Conservation (phyloP, 805 yeast species). For the Suhomyces faveliae region DNA sequence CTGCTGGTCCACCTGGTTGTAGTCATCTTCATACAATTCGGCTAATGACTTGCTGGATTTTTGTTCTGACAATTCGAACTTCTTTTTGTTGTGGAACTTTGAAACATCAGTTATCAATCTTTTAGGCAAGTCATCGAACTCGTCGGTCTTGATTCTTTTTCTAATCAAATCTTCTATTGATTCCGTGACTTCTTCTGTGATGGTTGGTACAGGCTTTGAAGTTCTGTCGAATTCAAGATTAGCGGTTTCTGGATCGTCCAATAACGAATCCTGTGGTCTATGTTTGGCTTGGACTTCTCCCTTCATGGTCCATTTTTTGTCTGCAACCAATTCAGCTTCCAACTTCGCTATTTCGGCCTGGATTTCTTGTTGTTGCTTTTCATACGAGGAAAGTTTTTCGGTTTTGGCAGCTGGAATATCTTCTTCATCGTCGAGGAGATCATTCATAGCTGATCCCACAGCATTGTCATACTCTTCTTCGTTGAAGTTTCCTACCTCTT, state of each 20-base stretch:
- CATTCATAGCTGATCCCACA: conserved; percentile 59
- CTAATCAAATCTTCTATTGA: conserved; percentile 84
- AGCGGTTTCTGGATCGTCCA: conserved; percentile 54
- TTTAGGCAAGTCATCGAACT: conserved; percentile 83
- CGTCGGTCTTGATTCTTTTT: conserved; percentile 68
- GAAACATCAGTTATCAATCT: conserved; percentile 66
- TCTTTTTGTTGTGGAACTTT: conserved; percentile 46
- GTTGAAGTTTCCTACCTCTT: conserved; percentile 33
- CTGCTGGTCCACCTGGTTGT: conserved; percentile 44
- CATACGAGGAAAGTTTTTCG: conserved; percentile 63
- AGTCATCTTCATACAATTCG: conserved; percentile 87
- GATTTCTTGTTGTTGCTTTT: conserved; percentile 75
- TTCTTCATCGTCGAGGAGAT: conserved; percentile 46
- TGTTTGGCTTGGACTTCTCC: conserved; percentile 86
- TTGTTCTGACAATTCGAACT: conserved; percentile 72
- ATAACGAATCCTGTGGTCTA: conserved; percentile 80
- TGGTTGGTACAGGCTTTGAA: conserved; percentile 93
- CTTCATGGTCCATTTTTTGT: conserved; percentile 89
- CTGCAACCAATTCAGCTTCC: conserved; percentile 86
- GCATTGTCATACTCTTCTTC: conserved; percentile 66
- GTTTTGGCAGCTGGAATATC: conserved; percentile 6
- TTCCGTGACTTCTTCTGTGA: conserved; percentile 85
- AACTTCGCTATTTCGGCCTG: conserved; percentile 74
- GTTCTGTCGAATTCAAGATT: conserved; percentile 88
- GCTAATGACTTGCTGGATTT: conserved; percentile 88